These are phyloP conservation scores for Taxillus chinensis DNA, from an alignment of 164 flowering plant genomes.

Conservation along the genomic window DNA sequence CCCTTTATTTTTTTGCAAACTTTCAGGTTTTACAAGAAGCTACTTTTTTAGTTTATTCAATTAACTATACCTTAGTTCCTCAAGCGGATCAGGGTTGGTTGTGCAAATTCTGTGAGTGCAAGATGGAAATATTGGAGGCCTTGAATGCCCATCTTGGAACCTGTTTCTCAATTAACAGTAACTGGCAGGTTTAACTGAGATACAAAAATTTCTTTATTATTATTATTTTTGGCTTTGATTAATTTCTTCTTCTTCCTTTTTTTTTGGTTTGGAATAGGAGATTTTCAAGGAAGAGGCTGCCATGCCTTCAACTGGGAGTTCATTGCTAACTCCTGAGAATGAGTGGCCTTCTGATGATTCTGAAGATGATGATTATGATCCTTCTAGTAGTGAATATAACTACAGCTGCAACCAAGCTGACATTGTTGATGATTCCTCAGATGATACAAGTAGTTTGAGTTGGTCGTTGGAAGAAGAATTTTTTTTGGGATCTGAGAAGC, in stretches of 20 bases:
- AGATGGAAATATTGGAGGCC: constrained; percentile 78
- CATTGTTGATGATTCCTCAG: constrained; percentile 31
- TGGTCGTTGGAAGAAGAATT: constrained; percentile 62
- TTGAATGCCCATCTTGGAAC: constrained; percentile 94
- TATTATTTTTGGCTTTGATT: not conserved
- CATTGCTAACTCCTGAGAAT: constrained; percentile 35
- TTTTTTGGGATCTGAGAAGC: constrained; percentile 19
- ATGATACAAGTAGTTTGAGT: constrained; percentile 37
- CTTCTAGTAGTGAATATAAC: constrained; percentile 43
- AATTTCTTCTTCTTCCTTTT: not conserved
- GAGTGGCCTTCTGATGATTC: constrained; percentile 99
- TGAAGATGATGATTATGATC: constrained; percentile 84
- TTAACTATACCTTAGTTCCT: constrained; percentile 52
- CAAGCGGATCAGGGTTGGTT: constrained; percentile 91
- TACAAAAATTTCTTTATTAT: not conserved
- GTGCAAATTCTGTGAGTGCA: constrained; percentile 85
- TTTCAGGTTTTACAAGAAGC: constrained; percentile 1
- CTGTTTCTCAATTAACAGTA: constrained; percentile 41
- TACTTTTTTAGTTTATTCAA: constrained; percentile 4
- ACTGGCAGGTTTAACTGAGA: constrained; percentile 65
- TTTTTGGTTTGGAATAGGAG: constrained; percentile 36
- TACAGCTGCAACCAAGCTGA: constrained; percentile 23
- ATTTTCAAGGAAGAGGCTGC: constrained; percentile 80
- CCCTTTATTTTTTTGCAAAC: constrained; percentile 3
- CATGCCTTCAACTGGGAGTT: constrained; percentile 35